phyloP scores from a whole-genome alignment of 1,139 yeast genomes.

The Hansenula anomala region DNA sequence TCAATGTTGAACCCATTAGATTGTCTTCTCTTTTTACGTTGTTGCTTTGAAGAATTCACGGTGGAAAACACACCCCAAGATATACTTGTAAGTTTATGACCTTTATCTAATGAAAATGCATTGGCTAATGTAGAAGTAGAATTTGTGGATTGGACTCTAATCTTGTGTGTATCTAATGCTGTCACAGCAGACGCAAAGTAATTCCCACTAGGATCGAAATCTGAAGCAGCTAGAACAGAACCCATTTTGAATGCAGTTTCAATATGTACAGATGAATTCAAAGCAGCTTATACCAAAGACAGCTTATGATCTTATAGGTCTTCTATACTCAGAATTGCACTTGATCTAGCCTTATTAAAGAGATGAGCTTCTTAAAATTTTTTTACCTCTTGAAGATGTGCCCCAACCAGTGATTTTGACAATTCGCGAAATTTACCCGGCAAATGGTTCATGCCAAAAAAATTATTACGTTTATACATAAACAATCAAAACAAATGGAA shows the following conservation, averaged over 20 bases:
- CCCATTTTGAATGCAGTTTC: constrained; percentile 7
- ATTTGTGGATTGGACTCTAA: constrained; percentile 57
- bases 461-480: too few species aligned
- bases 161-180: constrained; percentile 70
- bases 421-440: neutral
- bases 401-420: neutral
- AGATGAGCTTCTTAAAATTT: constrained; percentile 3
- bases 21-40: constrained; percentile 28
- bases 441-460: too few species aligned
- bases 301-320: too few species aligned
- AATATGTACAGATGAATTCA: neutral
- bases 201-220: constrained; percentile 41
- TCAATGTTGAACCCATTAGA: constrained; percentile 25
- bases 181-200: constrained; percentile 64
- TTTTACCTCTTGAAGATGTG: constrained; percentile 1
- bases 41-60: constrained; percentile 15
- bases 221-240: constrained; percentile 12
- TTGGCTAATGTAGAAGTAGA: constrained; percentile 37
- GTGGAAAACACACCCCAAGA: constrained; percentile 46
- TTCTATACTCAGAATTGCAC: too few species aligned
- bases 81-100: constrained; percentile 45
- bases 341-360: too few species aligned
- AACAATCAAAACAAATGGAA: neutral
- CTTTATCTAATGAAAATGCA: constrained; percentile 48
- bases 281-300: too few species aligned